Evolutionary conservation across 2,329 filamentous ascomycete species (phyloP), one percentile per base, ranked within the genome.

Genomic region (Albophoma yamanashiensis): DNA sequence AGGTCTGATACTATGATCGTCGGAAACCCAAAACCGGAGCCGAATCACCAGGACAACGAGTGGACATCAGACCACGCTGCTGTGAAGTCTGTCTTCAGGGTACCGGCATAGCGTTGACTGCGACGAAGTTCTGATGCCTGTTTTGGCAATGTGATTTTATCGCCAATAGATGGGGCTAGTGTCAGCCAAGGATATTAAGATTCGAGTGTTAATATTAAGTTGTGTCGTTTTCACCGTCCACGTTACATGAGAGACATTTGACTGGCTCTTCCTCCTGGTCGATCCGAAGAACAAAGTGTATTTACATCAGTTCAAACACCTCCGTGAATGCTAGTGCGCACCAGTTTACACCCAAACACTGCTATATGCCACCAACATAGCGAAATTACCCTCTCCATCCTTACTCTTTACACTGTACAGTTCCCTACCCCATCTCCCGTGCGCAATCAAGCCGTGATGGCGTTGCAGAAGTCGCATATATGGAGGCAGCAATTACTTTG

Each of bases 31-130:
- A 67, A 64, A 53, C 64, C 70, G 4, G 58, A 65, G 38, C 74
- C 73, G 0, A 63, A 71, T 56, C 66, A 73, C 40, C 56, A 61
- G 59, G 58, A 73, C 11, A 76, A 76, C 11, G 71, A 75, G 64
- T 76, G 74, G 74, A 71, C 72, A 9, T 73, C 72, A 9, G 74
- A 76, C 62, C 74, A 76, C 57, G 67, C 67, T n/a, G 64, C 66
- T n/a, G 67, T 72, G 7, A 58, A 69, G 58, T 67, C 67, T 1
- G 64, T 57, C 25, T 72, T 70, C 56, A 61, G 64, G 34, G 56
- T 70, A 6, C 27, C 5, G 11, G 47, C 14, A 4, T 31, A 50
- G 25, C 25, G 15, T 47, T 25, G 12, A 15, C 12, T 4, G 43
- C 22, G 9, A 25, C 3, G 5, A 7, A 12, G 22, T 47, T 7